Evolutionary conservation across 176 grass and related monocot genomes (phyloP).

Genomic region (Musa itinerans): DNA sequence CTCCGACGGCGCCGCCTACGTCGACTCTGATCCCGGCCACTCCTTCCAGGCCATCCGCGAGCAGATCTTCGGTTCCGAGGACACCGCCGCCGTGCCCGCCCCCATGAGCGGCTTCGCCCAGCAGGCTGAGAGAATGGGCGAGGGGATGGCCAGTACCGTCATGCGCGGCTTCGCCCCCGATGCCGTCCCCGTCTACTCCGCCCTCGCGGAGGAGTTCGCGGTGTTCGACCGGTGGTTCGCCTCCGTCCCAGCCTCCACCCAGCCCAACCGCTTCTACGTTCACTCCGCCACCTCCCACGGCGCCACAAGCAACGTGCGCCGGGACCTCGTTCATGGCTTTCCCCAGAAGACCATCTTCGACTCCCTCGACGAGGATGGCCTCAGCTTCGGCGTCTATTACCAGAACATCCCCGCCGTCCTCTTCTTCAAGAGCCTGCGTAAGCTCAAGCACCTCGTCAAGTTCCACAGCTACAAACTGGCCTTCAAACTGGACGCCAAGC

Average conservation of each 20-base stretch:
- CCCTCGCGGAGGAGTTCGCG: conserved; percentile 23
- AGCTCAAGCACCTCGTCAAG: conserved; percentile 18
- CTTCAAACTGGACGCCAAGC: conserved; percentile 15
- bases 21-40: conserved; percentile 26
- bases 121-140: conserved; percentile 18
- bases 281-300: conserved; percentile 28
- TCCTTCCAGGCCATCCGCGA: conserved; percentile 31
- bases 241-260: conserved; percentile 25
- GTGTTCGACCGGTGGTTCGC: conserved; percentile 32
- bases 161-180: conserved; percentile 26
- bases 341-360: conserved; percentile 32
- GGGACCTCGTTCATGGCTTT: conserved; percentile 20
- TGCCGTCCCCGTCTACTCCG: conserved; percentile 12
- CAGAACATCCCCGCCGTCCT: conserved; percentile 25
- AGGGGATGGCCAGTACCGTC: conserved; percentile 16
- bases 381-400: conserved; percentile 21
- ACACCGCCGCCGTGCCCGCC: conserved; percentile 12
- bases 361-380: conserved; percentile 21
- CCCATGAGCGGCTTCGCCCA: conserved; percentile 33
- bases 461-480: conserved; percentile 24
- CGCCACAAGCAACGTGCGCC: conserved; percentile 8
- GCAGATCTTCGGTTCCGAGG: conserved; percentile 29
- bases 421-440: conserved; percentile 24
- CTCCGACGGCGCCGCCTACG: conserved; percentile 20
- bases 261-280: conserved; percentile 26